These are phyloP conservation scores for Mycena venus DNA, from an alignment of 768 basidiomycete species.

Conservation along the genomic window DNA sequence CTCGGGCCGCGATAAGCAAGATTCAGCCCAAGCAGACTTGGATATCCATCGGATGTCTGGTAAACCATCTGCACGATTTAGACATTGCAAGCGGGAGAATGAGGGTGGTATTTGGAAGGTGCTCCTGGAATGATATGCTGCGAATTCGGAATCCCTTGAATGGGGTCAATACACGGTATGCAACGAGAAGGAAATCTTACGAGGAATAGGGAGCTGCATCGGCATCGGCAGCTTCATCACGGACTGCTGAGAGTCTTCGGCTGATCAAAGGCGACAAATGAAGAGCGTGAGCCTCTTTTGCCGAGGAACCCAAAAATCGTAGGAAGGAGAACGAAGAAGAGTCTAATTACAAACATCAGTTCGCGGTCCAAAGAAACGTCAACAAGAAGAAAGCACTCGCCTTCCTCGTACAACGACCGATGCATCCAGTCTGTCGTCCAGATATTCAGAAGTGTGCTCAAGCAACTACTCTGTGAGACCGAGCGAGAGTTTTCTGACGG, in stretches of 20 bases:
- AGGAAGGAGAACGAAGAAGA: slow-evolving; percentile 85
- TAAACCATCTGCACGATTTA: slow-evolving; percentile 56
- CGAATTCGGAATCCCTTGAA: slow-evolving; percentile 68
- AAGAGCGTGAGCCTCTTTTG: slow-evolving; percentile 74
- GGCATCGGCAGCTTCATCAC: slow-evolving; percentile 55
- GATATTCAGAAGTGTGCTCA: slow-evolving; percentile 85
- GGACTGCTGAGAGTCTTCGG: slow-evolving; percentile 62
- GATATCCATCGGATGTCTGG: slow-evolving; percentile 76
- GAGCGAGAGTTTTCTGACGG: slow-evolving; percentile 67
- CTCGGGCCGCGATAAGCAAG: slow-evolving; percentile 83
- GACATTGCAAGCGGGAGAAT: slow-evolving; percentile 42
- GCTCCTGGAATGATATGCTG: slow-evolving; percentile 49
- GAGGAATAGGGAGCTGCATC: slow-evolving; percentile 59
- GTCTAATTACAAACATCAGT: slow-evolving; percentile 32
- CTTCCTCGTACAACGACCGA: slow-evolving; percentile 73
- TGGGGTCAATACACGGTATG: not conserved
- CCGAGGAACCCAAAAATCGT: slow-evolving; percentile 72
- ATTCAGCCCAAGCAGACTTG: slow-evolving; percentile 72
- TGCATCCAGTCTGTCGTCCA: slow-evolving; percentile 91
- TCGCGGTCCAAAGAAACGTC: not conserved
- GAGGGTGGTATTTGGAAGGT: slow-evolving; percentile 51
- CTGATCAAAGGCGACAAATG: slow-evolving; percentile 73
- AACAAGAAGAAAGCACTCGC: slow-evolving; percentile 56
- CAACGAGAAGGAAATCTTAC: slow-evolving; percentile 48
- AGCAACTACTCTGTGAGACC: slow-evolving; percentile 65